Percentiles rank a stretch among this genome's conserved stretches.
phyloP scores from a whole-genome alignment of 306 rosid species.

The Pachyrhizus erosus region DNA sequence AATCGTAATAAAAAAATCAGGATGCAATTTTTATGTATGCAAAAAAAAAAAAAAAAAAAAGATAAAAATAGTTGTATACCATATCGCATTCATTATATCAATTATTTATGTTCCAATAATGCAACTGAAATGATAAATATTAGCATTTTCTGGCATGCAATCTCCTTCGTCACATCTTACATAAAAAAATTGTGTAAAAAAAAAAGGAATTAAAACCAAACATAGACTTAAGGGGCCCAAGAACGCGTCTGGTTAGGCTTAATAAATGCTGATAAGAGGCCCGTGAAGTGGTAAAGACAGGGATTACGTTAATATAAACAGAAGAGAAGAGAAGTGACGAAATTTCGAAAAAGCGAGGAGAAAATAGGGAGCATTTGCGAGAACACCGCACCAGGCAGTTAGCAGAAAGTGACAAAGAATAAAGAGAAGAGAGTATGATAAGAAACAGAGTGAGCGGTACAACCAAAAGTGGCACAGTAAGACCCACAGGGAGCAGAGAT shows the following conservation, averaged over 20 bases:
- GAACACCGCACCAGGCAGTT: background rate
- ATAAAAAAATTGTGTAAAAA: too few relatives aligned
- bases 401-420: conserved; percentile 15
- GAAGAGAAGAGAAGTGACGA: background rate
- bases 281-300: background rate
- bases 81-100: background rate
- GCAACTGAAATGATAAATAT: background rate
- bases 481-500: conserved; percentile 31
- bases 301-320: background rate
- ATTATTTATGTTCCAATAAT: background rate
- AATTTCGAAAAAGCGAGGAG: too few relatives aligned
- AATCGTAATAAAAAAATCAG: background rate
- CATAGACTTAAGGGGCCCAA: background rate
- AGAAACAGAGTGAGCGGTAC: background rate
- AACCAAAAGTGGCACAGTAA: conserved; percentile 31
- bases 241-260: background rate
- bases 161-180: background rate
- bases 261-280: background rate
- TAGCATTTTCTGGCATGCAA: background rate
- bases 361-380: background rate
- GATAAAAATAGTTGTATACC: background rate
- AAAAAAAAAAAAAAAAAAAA: background rate
- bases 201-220: background rate
- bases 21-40: background rate
- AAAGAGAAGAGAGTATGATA: background rate